These are phyloP conservation scores for Xylaria nigripes DNA, from an alignment of 495 filamentous ascomycete species.

Conservation along the genomic window DNA sequence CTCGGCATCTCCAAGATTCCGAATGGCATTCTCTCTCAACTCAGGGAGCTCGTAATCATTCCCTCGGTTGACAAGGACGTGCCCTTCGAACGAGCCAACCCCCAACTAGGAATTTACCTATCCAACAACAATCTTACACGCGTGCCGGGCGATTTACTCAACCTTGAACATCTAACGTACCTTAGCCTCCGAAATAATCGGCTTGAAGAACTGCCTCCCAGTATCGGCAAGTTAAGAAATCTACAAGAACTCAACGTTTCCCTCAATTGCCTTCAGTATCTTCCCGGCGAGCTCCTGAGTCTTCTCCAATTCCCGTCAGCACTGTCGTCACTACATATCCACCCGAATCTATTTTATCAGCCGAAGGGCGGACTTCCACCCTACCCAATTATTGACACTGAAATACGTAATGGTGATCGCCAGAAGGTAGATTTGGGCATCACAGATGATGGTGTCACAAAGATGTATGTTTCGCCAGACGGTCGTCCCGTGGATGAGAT, in stretches of 20 bases:
- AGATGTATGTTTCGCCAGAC: background rate
- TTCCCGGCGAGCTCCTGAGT: conserved; percentile 64
- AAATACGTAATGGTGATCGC: background rate
- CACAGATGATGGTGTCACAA: background rate
- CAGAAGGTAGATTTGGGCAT: background rate
- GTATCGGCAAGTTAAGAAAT: conserved; percentile 54
- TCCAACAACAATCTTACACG: conserved; percentile 49
- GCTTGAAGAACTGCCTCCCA: conserved; percentile 54
- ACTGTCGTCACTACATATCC: conserved; percentile 30
- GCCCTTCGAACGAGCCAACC: conserved; percentile 29
- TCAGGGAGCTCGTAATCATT: conserved; percentile 51
- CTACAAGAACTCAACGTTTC: conserved; percentile 62
- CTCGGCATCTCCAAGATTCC: conserved; percentile 31
- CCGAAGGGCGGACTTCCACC: conserved; percentile 16
- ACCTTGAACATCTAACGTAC: conserved; percentile 51
- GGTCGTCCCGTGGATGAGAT: background rate
- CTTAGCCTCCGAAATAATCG: conserved; percentile 67
- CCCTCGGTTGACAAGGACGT: conserved; percentile 33
- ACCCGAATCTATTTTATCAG: conserved; percentile 42
- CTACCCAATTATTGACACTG: background rate
- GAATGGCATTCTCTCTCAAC: conserved; percentile 43
- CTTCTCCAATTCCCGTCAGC: conserved; percentile 40
- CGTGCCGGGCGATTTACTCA: conserved; percentile 45
- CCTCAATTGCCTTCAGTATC: conserved; percentile 55
- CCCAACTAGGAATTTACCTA: conserved; percentile 56